phyloP scores from a whole-genome alignment of 1,139 yeast species.

The Kurtzmaniella quercitrusa region DNA sequence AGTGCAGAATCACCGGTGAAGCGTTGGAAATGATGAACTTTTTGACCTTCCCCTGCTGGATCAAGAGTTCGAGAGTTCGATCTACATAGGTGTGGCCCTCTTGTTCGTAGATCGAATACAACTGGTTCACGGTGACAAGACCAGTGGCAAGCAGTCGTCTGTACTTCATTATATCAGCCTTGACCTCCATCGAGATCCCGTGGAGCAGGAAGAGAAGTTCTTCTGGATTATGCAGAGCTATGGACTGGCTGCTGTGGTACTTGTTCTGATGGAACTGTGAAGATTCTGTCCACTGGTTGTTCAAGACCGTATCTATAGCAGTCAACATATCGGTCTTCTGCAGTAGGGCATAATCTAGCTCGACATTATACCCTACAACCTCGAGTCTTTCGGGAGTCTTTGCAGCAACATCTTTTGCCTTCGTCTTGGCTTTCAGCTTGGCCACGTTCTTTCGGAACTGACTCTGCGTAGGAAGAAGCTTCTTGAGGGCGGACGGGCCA shows the following conservation, averaged over 20 bases:
- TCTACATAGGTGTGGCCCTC: slow-evolving; percentile 45
- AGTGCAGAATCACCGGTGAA: slow-evolving; percentile 40
- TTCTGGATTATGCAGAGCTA: slow-evolving; percentile 16
- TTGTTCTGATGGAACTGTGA: slow-evolving; percentile 19
- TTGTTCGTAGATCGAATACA: slow-evolving; percentile 37
- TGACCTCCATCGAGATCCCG: slow-evolving; percentile 30
- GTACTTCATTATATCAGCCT: slow-evolving; percentile 37
- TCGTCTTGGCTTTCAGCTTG: slow-evolving; percentile 4
- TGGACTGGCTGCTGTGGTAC: slow-evolving; percentile 14
- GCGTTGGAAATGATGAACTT: slow-evolving; percentile 44
- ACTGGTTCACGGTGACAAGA: slow-evolving; percentile 34
- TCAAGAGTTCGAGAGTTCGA: slow-evolving; percentile 30
- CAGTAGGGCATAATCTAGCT: slow-evolving; percentile 37
- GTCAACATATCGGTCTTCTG: slow-evolving; percentile 25
- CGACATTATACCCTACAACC: slow-evolving; percentile 33
- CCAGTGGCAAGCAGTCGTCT: slow-evolving; percentile 32
- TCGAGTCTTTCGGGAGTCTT: slow-evolving; percentile 9
- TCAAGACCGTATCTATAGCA: slow-evolving; percentile 32
- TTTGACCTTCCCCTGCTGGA: slow-evolving; percentile 29
- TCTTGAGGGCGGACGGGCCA: slow-evolving; percentile 16
- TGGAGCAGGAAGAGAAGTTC: slow-evolving; percentile 29
- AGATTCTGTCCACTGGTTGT: slow-evolving; percentile 39
- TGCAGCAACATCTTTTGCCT: slow-evolving; percentile 6
- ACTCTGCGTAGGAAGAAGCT: slow-evolving; percentile 23
- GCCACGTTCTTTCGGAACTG: slow-evolving; percentile 19